These are phyloP conservation scores for Chalaropsis thielavioides DNA, from an alignment of 2,329 filamentous ascomycete species.

Conservation along the genomic window DNA sequence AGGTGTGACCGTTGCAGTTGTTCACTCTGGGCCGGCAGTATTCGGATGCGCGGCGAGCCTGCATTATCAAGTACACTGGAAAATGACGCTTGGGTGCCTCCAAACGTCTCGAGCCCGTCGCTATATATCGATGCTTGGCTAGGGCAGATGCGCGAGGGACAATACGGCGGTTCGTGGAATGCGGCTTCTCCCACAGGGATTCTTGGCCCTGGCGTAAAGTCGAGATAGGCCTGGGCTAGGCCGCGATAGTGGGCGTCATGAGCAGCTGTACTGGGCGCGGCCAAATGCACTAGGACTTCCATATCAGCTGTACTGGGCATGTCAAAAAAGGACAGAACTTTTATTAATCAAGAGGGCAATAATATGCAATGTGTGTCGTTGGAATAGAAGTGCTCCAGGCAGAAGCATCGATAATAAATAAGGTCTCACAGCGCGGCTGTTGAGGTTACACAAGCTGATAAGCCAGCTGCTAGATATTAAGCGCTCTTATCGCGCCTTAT, in stretches of 20 bases:
- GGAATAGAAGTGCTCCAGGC: not conserved
- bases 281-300: conserved; percentile 43
- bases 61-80: conserved; percentile 32
- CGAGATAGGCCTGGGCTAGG: conserved; percentile 37
- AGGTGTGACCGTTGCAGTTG: not conserved
- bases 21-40: not conserved
- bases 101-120: conserved; percentile 32
- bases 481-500: not conserved
- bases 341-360: not conserved
- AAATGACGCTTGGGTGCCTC: conserved; percentile 29
- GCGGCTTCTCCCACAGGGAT: not conserved
- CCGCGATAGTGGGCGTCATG: conserved; percentile 37
- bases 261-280: conserved; percentile 33
- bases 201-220: conserved; percentile 28
- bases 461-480: not conserved
- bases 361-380: not conserved
- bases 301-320: conserved; percentile 23
- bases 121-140: conserved; percentile 34
- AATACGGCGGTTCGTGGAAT: conserved; percentile 30
- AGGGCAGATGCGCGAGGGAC: conserved; percentile 30
- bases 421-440: not conserved
- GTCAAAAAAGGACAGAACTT: not conserved
- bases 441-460: not conserved
- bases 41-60: conserved; percentile 24
- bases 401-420: not conserved